These are phyloP conservation scores for Tolypocladium cylindrosporum DNA, from an alignment of 2,329 filamentous ascomycete species.

Conservation along the genomic window DNA sequence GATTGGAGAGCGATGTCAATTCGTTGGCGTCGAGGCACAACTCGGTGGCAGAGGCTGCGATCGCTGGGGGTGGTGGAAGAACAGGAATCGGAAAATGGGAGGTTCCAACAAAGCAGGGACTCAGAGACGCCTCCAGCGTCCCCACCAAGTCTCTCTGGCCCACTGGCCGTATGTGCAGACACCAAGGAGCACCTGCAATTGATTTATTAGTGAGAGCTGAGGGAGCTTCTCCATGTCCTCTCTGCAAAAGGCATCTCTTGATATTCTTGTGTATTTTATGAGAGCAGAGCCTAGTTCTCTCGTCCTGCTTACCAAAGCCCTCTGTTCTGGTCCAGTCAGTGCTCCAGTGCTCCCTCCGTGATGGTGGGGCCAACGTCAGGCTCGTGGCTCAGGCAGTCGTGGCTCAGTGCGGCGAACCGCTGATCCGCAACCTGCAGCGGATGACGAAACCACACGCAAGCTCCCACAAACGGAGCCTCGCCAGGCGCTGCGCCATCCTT, in stretches of 20 bases:
- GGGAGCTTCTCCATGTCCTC: too few relatives aligned
- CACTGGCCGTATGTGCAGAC: not conserved
- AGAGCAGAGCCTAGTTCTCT: not conserved
- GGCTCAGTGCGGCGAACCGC: not conserved
- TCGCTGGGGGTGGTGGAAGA: not conserved
- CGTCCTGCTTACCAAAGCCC: not conserved
- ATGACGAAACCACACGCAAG: constrained; percentile 10
- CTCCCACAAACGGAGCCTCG: constrained; percentile 1
- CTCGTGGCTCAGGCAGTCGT: not conserved
- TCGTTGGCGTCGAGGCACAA: not conserved
- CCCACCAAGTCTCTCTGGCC: not conserved
- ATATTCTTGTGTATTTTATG: not conserved
- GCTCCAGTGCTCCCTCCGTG: not conserved
- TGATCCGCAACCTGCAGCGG: not conserved
- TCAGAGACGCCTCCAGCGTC: not conserved
- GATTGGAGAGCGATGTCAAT: not conserved
- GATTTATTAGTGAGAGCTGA: not conserved
- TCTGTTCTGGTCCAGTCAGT: not conserved
- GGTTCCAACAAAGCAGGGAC: not conserved
- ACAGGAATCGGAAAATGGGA: not conserved
- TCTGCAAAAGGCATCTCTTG: not conserved
- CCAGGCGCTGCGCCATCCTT: not conserved
- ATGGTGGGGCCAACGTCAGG: not conserved
- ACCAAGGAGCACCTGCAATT: not conserved
- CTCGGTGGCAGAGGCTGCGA: not conserved